Evolutionary conservation across 768 basidiomycete species (phyloP), one percentile per base, ranked within the genome.

Genomic region (Neoboletus subvelutipes): DNA sequence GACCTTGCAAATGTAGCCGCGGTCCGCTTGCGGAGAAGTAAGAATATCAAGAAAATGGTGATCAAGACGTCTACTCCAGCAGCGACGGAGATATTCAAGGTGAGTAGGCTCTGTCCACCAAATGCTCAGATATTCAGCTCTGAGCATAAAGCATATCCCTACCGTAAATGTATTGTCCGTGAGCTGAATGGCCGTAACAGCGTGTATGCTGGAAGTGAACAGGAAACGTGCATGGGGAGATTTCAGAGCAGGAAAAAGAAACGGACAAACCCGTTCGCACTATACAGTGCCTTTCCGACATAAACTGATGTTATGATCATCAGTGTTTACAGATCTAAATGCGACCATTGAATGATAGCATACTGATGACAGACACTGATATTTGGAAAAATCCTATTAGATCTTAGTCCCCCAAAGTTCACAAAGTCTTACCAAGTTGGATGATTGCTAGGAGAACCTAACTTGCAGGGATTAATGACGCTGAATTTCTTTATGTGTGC

Each of bases 341-440:
- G 18, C n/a, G 45, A 29, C 18, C 28, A n/a, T n/a, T n/a, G n/a
- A 29, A 28, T n/a, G 26, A 29, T 24, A 29, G 18, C 45, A 3
- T 5, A 46, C 45, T 12, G 10, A 13, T 46, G 10, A 3, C 10
- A 46, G 45, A 18, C 45, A 29, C 45, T 46, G 26, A n/a, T 29
- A 6, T n/a, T 18, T 5, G 29, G 5, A 20, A 20, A 34, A 9
- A n/a, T 1, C 2, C 0, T 10, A 24, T 64, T 17, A 57, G 58
- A 11, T 6, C 11, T 46, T 2, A 18, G n/a, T 29, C 18, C 12
- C 11, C 20, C 4, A 4, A 1, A 26, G 13, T 1, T 1, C 4
- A 6, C 9, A 17, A n/a, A 28, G 12, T 29, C 63, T 53, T 33
- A 65, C 63, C 59, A 2, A 65, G 48, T 17, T 64, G 50, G 18